Conservation (phyloP, 169 alveolate species). For the Eimeria falciformis region DNA sequence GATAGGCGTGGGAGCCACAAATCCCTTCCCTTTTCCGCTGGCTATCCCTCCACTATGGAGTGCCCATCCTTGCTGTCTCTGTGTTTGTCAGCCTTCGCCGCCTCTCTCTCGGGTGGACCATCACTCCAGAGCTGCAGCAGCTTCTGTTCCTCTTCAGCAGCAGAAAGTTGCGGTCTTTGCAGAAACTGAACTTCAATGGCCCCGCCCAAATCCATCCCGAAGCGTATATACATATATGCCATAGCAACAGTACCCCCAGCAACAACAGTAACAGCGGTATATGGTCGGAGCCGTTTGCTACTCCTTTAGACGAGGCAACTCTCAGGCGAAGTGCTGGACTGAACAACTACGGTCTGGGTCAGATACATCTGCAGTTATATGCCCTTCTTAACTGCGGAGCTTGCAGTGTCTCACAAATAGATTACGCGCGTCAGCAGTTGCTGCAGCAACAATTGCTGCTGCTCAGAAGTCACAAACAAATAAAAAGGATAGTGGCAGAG, state of each 20-base stretch:
- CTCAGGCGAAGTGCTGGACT: conserved; percentile 67
- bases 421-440: conserved; percentile 68
- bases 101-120: conserved; percentile 78
- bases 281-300: conserved; percentile 45
- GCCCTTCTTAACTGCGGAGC: conserved; percentile 77
- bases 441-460: conserved; percentile 52
- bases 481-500: neutral
- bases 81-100: conserved; percentile 78
- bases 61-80: neutral
- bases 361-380: conserved; percentile 76
- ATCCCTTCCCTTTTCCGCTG: no score
- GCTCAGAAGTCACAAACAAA: conserved; percentile 27
- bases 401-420: conserved; percentile 63
- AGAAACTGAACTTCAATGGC: conserved; percentile 77
- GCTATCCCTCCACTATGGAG: no score
- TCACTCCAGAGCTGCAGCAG: conserved; percentile 74
- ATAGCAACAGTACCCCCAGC: neutral
- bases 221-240: conserved; percentile 52
- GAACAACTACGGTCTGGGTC: conserved; percentile 65
- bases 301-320: conserved; percentile 65
- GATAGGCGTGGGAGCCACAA: no score
- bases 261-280: conserved; percentile 2
- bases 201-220: conserved; percentile 77
- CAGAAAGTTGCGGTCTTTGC: conserved; percentile 70
- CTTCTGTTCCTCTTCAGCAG: conserved; percentile 64